Conservation (phyloP, 805 yeast species). For the Candida tibetensis region DNA sequence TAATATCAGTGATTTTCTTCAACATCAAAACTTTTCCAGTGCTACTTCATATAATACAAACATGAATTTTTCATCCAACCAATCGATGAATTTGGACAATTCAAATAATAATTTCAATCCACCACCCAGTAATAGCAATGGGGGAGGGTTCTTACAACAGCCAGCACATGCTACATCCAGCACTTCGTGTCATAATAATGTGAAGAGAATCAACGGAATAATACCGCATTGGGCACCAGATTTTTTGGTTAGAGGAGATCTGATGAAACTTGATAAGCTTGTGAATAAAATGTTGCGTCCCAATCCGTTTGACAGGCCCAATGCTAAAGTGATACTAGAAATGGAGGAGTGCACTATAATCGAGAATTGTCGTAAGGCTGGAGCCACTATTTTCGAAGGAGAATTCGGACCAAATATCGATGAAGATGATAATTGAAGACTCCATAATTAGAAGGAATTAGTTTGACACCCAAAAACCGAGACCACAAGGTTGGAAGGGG, state of each 20-base stretch:
- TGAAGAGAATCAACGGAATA: slow-evolving; percentile 23
- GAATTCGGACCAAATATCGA: slow-evolving; percentile 74
- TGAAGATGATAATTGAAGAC: slow-evolving; percentile 6
- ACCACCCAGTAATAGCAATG: not conserved
- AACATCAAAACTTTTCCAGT: slow-evolving; percentile 35
- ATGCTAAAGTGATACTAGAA: slow-evolving; percentile 66
- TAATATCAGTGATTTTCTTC: slow-evolving; percentile 42
- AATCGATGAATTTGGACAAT: slow-evolving; percentile 7
- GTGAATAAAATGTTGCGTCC: slow-evolving; percentile 92
- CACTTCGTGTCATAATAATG: not conserved
- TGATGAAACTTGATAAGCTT: slow-evolving; percentile 62
- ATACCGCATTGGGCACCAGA: slow-evolving; percentile 87
- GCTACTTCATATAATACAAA: slow-evolving; percentile 22
- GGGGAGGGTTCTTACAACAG: slow-evolving; percentile 5
- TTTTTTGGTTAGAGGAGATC: slow-evolving; percentile 61
- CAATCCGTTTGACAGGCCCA: slow-evolving; percentile 75
- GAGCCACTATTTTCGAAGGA: slow-evolving; percentile 94
- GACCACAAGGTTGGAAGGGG: no score
- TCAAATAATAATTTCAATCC: slow-evolving; percentile 5
- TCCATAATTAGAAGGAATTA: no score
- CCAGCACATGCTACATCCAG: slow-evolving; percentile 5
- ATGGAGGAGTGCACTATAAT: slow-evolving; percentile 74
- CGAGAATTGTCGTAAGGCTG: slow-evolving; percentile 78
- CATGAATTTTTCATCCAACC: slow-evolving; percentile 8
- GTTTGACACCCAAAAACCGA: no score